phyloP scores from a whole-genome alignment of 2,329 filamentous ascomycete species.

The Ascochyta rabiei region DNA sequence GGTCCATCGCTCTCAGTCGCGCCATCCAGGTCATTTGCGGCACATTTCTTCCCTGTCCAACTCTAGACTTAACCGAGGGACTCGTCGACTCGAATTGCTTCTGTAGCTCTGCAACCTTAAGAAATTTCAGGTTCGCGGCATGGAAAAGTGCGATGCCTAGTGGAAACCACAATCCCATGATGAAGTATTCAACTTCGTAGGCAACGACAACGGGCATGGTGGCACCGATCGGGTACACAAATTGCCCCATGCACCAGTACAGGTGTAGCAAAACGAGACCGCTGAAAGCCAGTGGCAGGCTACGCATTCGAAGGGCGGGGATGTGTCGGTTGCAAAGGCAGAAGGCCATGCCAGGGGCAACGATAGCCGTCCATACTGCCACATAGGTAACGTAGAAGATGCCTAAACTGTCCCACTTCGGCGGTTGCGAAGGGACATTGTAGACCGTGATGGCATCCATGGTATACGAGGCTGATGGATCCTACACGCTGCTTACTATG shows the following conservation, averaged over 20 bases:
- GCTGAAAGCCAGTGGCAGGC: slow-evolving; percentile 20
- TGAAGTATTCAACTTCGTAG: slow-evolving; percentile 23
- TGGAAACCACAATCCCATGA: slow-evolving; percentile 29
- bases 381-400: slow-evolving; percentile 23
- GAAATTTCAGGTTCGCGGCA: slow-evolving; percentile 23
- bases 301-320: slow-evolving; percentile 22
- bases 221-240: slow-evolving; percentile 20
- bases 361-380: slow-evolving; percentile 22
- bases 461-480: background rate
- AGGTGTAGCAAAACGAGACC: slow-evolving; percentile 23
- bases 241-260: slow-evolving; percentile 26
- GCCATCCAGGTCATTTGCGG: slow-evolving; percentile 4
- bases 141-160: slow-evolving; percentile 29
- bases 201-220: slow-evolving; percentile 22
- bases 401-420: slow-evolving; percentile 22
- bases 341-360: slow-evolving; percentile 23
- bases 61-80: background rate
- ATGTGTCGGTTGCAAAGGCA: slow-evolving; percentile 23
- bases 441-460: slow-evolving; percentile 21
- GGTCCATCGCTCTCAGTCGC: background rate
- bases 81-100: slow-evolving; percentile 12
- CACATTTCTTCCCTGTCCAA: background rate
- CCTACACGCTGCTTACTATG: background rate
- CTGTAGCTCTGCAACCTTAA: slow-evolving; percentile 23
- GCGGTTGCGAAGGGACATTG: slow-evolving; percentile 19